These are phyloP conservation scores for Taphrina populina DNA, from an alignment of 1,139 yeast species.

Conservation along the genomic window DNA sequence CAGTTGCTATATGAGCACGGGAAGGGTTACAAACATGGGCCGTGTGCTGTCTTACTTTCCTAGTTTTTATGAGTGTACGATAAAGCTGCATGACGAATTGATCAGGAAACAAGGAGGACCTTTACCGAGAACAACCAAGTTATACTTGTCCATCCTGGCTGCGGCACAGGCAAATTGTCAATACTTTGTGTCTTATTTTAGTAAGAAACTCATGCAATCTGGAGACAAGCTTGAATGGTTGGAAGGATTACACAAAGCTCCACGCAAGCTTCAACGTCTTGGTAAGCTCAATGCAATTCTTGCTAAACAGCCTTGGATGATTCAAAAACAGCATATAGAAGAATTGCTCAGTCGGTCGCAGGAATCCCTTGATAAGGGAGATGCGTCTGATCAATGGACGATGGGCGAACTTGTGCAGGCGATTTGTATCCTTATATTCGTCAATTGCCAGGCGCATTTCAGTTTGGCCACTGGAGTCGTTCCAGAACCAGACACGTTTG, in stretches of 20 bases:
- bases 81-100: slow-evolving; percentile 31
- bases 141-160: slow-evolving; percentile 37
- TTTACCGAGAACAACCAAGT: slow-evolving; percentile 30
- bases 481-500: slow-evolving; percentile 36
- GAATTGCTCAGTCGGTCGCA: slow-evolving; percentile 28
- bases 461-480: slow-evolving; percentile 35
- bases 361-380: slow-evolving; percentile 23
- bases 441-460: slow-evolving; percentile 35
- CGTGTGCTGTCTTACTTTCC: slow-evolving; percentile 35
- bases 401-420: slow-evolving; percentile 36
- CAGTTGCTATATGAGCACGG: slow-evolving; percentile 30
- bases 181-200: slow-evolving; percentile 33
- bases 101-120: slow-evolving; percentile 34
- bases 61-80: slow-evolving; percentile 33
- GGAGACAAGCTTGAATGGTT: slow-evolving; percentile 37
- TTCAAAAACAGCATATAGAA: slow-evolving; percentile 29
- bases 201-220: slow-evolving; percentile 27
- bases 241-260: slow-evolving; percentile 36
- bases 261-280: slow-evolving; percentile 34
- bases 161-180: slow-evolving; percentile 36
- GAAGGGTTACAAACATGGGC: slow-evolving; percentile 35
- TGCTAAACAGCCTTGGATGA: slow-evolving; percentile 37
- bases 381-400: slow-evolving; percentile 33
- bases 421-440: slow-evolving; percentile 31
- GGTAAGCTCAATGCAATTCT: slow-evolving; percentile 34